Percentiles rank a stretch among this genome's conserved stretches.
These are phyloP conservation scores for Xylariaceae sp. DNA, from an alignment of 2,329 filamentous ascomycete genomes.

Conservation along the genomic window DNA sequence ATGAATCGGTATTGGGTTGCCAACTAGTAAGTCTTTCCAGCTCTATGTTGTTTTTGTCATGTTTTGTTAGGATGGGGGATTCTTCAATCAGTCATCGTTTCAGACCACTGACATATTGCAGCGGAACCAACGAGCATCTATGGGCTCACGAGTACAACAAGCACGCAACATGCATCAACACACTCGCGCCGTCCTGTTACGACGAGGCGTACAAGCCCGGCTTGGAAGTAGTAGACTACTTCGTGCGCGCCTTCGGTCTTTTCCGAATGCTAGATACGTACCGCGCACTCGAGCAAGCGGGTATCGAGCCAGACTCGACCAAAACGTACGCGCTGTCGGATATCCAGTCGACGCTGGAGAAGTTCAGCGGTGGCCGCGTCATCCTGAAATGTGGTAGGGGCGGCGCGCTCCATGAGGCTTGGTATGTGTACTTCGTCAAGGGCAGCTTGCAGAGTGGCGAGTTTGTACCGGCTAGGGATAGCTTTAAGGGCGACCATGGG, in stretches of 20 bases:
- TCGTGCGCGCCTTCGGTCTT: constrained; percentile 38
- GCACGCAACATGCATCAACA: constrained; percentile 70
- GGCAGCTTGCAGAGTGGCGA: constrained; percentile 48
- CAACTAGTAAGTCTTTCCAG: constrained; percentile 29
- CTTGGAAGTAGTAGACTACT: constrained; percentile 44
- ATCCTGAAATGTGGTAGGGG: constrained; percentile 40
- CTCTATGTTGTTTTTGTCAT: too few relatives aligned
- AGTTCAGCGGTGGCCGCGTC: constrained; percentile 41
- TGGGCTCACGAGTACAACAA: constrained; percentile 72
- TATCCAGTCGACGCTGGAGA: constrained; percentile 40
- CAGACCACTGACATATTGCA: constrained; percentile 11
- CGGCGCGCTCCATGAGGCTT: constrained; percentile 46
- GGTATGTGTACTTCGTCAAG: constrained; percentile 51
- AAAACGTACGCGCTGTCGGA: constrained; percentile 41
- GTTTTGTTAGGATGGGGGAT: neutral
- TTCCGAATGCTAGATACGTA: constrained; percentile 42
- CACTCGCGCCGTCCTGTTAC: constrained; percentile 63
- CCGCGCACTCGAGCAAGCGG: constrained; percentile 34
- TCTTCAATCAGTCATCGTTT: neutral
- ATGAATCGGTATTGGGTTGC: constrained; percentile 44
- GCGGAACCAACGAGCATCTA: constrained; percentile 42
- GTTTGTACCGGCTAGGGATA: constrained; percentile 42
- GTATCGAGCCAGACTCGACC: constrained; percentile 33
- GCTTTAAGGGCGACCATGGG: constrained; percentile 34
- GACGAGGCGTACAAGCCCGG: constrained; percentile 43